Conservation (phyloP, 352 stramenopile genomes). For the Phytophthora megakarya region DNA sequence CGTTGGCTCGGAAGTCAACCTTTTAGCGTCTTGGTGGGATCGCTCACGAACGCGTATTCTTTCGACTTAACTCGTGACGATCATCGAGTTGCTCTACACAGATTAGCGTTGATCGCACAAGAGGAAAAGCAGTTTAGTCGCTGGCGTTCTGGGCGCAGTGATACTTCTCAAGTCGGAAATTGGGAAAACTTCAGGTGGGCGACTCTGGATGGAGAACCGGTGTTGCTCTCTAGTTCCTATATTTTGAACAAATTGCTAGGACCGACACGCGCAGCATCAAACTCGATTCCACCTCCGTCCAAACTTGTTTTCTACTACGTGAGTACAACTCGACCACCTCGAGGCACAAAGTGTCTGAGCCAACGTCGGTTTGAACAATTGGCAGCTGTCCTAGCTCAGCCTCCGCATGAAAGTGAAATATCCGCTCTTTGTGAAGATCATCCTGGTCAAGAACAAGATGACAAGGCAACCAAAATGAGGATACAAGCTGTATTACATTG, state of each 20-base stretch:
- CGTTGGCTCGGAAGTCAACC: slow-evolving; percentile 56
- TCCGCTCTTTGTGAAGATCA: slow-evolving; percentile 20
- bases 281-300: background rate
- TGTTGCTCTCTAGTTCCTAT: slow-evolving; percentile 69
- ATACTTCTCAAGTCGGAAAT: slow-evolving; percentile 87
- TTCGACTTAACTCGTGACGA: slow-evolving; percentile 52
- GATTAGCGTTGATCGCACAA: slow-evolving; percentile 72
- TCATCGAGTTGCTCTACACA: slow-evolving; percentile 53
- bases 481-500: slow-evolving; percentile 43
- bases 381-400: slow-evolving; percentile 39
- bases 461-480: background rate
- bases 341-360: slow-evolving; percentile 55
- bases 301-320: slow-evolving; percentile 81
- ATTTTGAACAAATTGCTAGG: slow-evolving; percentile 72
- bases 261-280: slow-evolving; percentile 5
- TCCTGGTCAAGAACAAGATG: slow-evolving; percentile 3
- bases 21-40: slow-evolving; percentile 66
- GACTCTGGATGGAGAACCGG: slow-evolving; percentile 57
- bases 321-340: slow-evolving; percentile 72
- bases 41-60: slow-evolving; percentile 67
- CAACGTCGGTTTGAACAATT: slow-evolving; percentile 64
- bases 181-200: slow-evolving; percentile 92
- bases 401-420: slow-evolving; percentile 23
- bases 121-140: slow-evolving; percentile 75
- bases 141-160: slow-evolving; percentile 46